Conservation (phyloP, 495 filamentous ascomycete genomes). For the Penicillium paxilli region DNA sequence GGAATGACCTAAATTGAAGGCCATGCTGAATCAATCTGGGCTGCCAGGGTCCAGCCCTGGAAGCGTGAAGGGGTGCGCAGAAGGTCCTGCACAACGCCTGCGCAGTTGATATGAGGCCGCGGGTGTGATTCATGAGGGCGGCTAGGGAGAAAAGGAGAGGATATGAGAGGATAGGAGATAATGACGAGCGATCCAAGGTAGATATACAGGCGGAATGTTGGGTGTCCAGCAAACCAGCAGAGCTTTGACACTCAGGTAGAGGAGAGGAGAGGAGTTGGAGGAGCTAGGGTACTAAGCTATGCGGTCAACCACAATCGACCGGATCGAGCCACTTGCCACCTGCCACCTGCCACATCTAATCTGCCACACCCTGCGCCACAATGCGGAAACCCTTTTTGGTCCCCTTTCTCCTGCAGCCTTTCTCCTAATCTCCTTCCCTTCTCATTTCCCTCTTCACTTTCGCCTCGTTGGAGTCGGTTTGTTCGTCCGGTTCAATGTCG, state of each 20-base stretch:
- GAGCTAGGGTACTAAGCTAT: too few relatives aligned
- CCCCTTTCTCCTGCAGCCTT: constrained; percentile 18
- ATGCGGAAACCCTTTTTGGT: constrained; percentile 22
- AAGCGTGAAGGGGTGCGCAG: constrained; percentile 21
- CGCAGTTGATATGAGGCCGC: constrained; percentile 37
- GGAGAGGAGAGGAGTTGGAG: too few relatives aligned
- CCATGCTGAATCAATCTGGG: constrained; percentile 6
- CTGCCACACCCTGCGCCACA: constrained; percentile 33
- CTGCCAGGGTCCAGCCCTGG: constrained; percentile 17
- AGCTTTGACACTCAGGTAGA: too few relatives aligned
- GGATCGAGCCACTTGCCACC: constrained; percentile 22
- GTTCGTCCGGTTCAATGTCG: constrained; percentile 35
- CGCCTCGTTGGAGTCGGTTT: constrained; percentile 24
- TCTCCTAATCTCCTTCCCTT: constrained; percentile 15
- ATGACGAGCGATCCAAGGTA: too few relatives aligned
- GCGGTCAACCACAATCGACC: constrained; percentile 1
- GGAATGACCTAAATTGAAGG: constrained; percentile 12
- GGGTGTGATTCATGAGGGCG: constrained; percentile 39
- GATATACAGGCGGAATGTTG: too few relatives aligned
- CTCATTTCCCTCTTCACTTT: constrained; percentile 11
- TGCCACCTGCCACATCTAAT: too few relatives aligned
- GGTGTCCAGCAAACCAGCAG: too few relatives aligned
- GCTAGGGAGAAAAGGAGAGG: not conserved
- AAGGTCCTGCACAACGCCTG: constrained; percentile 40
- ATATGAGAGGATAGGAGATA: too few relatives aligned